Conservation (phyloP, 1,284 basidiomycete species). For the Pseudozyma sp. region DNA sequence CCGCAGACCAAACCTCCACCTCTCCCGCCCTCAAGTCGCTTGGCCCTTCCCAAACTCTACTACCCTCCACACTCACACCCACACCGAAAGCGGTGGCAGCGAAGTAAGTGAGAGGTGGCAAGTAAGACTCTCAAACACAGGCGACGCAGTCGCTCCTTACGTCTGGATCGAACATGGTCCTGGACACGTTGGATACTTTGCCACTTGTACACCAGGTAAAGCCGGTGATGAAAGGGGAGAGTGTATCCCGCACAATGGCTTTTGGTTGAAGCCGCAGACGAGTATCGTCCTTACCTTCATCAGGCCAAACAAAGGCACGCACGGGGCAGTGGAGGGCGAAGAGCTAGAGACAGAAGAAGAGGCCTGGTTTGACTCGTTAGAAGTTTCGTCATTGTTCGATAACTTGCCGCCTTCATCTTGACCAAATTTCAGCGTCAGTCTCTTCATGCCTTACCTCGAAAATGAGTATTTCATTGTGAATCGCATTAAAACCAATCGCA, state of each 20-base stretch:
- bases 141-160: constrained; percentile 27
- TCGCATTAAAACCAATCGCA: too few species aligned
- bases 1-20: constrained; percentile 2
- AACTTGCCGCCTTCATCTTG: too few species aligned
- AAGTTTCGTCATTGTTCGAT: constrained; percentile 21
- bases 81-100: background rate
- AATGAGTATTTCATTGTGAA: too few species aligned
- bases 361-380: background rate
- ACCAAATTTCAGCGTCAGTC: too few species aligned
- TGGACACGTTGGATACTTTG: constrained; percentile 74
- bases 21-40: background rate
- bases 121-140: constrained; percentile 14
- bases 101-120: too few species aligned
- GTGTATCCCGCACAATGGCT: constrained; percentile 17
- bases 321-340: background rate
- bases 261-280: constrained; percentile 31
- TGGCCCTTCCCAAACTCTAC: background rate
- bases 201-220: background rate
- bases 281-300: constrained; percentile 7
- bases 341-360: background rate
- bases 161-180: constrained; percentile 76
- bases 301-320: background rate
- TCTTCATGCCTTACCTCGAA: too few species aligned
- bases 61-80: too few species aligned
- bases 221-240: background rate